Conservation (phyloP, 495 filamentous ascomycete species). For the Wilcoxina mikolae region DNA sequence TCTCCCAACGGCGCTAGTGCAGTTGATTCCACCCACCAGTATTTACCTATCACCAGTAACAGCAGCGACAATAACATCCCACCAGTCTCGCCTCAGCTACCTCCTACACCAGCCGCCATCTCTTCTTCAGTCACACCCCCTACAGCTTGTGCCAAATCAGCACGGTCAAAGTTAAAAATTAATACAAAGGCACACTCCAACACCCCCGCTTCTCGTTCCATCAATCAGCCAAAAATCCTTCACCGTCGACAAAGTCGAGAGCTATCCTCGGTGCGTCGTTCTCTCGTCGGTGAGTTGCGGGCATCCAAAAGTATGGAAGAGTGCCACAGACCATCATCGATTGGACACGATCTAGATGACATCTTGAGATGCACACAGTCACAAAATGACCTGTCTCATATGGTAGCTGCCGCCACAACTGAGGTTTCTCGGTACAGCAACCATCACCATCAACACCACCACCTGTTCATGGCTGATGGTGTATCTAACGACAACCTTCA, state of each 20-base stretch:
- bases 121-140: background rate
- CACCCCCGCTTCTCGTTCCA: background rate
- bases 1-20: background rate
- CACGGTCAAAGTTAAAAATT: background rate
- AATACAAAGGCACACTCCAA: background rate
- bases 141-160: background rate
- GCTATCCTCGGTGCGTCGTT: background rate
- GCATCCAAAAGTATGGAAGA: conserved; percentile 4
- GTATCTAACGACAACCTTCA: background rate
- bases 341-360: background rate
- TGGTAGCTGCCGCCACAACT: background rate
- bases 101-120: background rate
- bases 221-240: background rate
- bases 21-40: background rate
- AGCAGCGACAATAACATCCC: background rate
- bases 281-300: background rate
- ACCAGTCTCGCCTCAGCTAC: too few relatives aligned
- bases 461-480: background rate
- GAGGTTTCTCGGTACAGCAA: background rate
- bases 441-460: background rate
- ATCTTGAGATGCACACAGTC: background rate
- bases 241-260: conserved; percentile 1
- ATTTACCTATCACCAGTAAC: background rate
- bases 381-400: conserved; percentile 1
- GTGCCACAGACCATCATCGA: background rate